Conservation (phyloP, 495 filamentous ascomycete genomes). For the Tuber indicum region DNA sequence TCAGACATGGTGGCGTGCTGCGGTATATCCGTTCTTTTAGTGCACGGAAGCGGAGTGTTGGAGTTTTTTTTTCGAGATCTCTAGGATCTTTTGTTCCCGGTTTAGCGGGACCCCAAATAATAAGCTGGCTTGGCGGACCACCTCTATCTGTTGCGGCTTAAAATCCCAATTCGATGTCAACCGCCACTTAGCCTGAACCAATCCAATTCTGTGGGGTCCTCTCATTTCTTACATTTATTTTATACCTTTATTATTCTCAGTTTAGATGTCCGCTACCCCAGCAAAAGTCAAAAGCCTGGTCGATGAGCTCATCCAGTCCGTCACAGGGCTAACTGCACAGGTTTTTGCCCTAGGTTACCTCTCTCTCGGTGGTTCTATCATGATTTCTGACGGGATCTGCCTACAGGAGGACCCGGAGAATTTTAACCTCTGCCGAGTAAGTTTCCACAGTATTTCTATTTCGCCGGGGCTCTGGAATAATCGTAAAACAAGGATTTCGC, state of each 20-base stretch:
- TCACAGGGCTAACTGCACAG: slow-evolving; percentile 31
- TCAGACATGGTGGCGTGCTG: slow-evolving; percentile 14
- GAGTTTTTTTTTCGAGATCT: slow-evolving; percentile 14
- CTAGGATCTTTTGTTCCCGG: slow-evolving; percentile 13
- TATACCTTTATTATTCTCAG: neutral
- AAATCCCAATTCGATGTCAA: neutral
- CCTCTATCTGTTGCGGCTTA: neutral
- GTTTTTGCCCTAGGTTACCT: slow-evolving; percentile 5
- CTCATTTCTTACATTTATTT: neutral
- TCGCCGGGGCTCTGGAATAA: slow-evolving; percentile 42
- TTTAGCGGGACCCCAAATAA: slow-evolving; percentile 7
- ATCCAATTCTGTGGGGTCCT: neutral
- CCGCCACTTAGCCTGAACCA: neutral
- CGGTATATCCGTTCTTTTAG: neutral
- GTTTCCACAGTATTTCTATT: slow-evolving; percentile 37
- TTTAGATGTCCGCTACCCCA: slow-evolving; percentile 30
- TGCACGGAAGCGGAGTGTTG: neutral
- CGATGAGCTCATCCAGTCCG: slow-evolving; percentile 25
- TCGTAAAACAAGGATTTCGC: slow-evolving; percentile 49
- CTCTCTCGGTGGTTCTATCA: neutral
- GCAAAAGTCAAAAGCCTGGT: slow-evolving; percentile 28
- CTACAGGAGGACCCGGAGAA: slow-evolving; percentile 44
- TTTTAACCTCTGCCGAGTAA: slow-evolving; percentile 49
- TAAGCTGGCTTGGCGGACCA: neutral
- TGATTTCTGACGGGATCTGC: slow-evolving; percentile 13